Percentiles rank a stretch among this genome's conserved stretches.
Evolutionary conservation across 2,329 filamentous ascomycete genomes (phyloP).

Genomic region (Xenoacremonium recifei): DNA sequence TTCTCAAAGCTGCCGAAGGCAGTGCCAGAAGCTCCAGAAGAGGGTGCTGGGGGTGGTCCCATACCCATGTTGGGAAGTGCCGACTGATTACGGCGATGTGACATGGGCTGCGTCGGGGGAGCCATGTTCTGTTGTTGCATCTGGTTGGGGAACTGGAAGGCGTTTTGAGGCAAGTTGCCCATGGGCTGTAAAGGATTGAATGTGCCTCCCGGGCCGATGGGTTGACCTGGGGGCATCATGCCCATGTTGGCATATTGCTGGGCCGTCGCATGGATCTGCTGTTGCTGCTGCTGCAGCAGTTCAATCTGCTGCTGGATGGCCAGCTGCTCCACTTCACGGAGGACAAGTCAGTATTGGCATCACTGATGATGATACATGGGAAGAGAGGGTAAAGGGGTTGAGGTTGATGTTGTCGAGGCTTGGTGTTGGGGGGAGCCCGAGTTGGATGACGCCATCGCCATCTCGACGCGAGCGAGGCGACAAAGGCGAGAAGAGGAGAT

Average conservation of each 20-base stretch:
- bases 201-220: constrained; percentile 64
- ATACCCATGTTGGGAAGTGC: constrained; percentile 90
- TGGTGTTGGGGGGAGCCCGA: background rate
- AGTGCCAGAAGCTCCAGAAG: constrained; percentile 80
- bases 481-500: background rate
- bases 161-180: constrained; percentile 74
- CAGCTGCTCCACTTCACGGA: constrained; percentile 81
- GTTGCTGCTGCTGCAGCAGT: constrained; percentile 93
- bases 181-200: constrained; percentile 82
- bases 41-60: constrained; percentile 86
- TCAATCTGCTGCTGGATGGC: constrained; percentile 98
- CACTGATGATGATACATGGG: constrained; percentile 1
- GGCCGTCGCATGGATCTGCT: constrained; percentile 93
- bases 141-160: constrained; percentile 87
- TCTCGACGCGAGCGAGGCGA: background rate
- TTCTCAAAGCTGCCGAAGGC: constrained; percentile 77
- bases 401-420: background rate
- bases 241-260: constrained; percentile 98
- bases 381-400: background rate
- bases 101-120: constrained; percentile 71
- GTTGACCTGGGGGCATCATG: constrained; percentile 83
- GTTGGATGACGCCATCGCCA: constrained; percentile 6
- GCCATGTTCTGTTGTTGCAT: constrained; percentile 74
- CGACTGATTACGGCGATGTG: constrained; percentile 97
- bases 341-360: constrained; percentile 17